Evolutionary conservation across 2,329 filamentous ascomycete genomes (phyloP), one percentile per base, ranked within the genome.

Genomic region (Biscogniauxia sp.): DNA sequence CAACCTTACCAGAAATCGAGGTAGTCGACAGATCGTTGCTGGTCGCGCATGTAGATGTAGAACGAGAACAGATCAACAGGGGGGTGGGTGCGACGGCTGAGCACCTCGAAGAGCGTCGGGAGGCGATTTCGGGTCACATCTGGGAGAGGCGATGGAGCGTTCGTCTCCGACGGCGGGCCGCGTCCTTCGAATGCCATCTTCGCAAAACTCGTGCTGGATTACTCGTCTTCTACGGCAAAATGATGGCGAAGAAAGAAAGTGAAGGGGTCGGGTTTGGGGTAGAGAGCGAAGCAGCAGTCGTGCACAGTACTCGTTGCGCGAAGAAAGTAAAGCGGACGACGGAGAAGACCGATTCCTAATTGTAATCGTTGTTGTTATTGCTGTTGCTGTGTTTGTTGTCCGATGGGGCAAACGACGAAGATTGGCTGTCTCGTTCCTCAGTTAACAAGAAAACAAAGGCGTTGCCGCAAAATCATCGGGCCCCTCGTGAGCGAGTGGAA

Each of bases 31-130:
- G 94, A 97, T 75, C 93, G 88, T 77, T 99, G 95, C 78, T 97
- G 93, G 76, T 99, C 96, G 71, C 95, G 88, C 95, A 99, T 99
- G 79, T 97, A 99, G 70, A 99, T 99, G 79, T 99, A 99, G 80
- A 99, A 99, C 1, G 93, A 97, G 77, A 97, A 99, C 11, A 99
- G 83, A 73, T 99, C 96, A 60, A 99, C 94, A 0, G 95, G 95
- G 54, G 96, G 92, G 20, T 96, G 84, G n/a, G 95, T 99, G 66
- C 93, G 88, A 68, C 96, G 88, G 74, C 92, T 97, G 63, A 99
- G 81, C 59, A 99, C 95, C 78, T 99, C 96, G 74, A 96, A 97
- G 56, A 99, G 86, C 1, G 93, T 97, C 53, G 95, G 95, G 61
- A 99, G 85, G 66, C 95, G 86, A 74, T 96, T 96, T 71, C 95